Conservation (phyloP, 768 basidiomycete genomes). For the Mycena latifolia region DNA sequence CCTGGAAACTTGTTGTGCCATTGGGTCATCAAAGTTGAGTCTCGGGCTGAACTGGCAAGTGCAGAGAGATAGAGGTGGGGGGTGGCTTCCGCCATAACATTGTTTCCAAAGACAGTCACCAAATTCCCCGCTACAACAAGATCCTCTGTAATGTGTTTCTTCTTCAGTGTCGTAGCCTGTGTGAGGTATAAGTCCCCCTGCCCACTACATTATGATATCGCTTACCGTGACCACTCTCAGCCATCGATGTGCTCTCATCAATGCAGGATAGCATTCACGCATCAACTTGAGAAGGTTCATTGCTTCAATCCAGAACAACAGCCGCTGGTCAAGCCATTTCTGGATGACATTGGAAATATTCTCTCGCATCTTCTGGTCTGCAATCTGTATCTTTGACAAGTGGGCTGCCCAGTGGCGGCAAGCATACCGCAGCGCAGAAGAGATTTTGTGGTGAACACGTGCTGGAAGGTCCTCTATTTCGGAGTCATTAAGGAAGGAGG, state of each 20-base stretch:
- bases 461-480: no score
- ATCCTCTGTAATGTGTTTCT: background rate
- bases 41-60: background rate
- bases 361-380: background rate
- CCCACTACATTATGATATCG: no score
- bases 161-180: no score
- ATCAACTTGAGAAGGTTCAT: conserved; percentile 4
- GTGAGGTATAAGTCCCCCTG: no score
- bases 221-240: background rate
- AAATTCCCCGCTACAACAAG: background rate
- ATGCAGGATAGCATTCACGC: no score
- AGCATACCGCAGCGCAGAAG: conserved; percentile 14
- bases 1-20: conserved; percentile 6
- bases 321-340: background rate
- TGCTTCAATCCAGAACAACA: conserved; percentile 18
- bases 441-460: background rate
- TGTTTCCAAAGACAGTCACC: background rate
- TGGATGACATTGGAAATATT: background rate
- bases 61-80: conserved; percentile 15
- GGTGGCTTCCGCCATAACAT: background rate
- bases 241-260: background rate
- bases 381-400: conserved; percentile 3
- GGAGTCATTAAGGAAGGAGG: no score
- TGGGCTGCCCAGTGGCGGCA: conserved; percentile 27
- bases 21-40: background rate